Conservation (phyloP, 202 grass and related monocot genomes). For the Hordeum pubiflorum region DNA sequence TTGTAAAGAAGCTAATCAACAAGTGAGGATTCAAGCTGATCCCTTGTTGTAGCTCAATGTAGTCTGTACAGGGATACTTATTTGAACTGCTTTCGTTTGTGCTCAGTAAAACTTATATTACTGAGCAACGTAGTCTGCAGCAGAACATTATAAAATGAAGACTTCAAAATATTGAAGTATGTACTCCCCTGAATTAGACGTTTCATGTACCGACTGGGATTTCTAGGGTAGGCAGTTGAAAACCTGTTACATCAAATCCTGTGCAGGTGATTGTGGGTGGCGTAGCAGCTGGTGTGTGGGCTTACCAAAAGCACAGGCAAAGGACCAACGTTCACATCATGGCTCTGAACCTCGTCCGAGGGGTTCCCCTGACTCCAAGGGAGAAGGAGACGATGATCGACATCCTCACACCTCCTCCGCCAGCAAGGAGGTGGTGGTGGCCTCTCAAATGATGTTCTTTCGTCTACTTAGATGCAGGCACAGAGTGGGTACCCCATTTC, state of each 20-base stretch:
- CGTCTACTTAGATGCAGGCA: neutral
- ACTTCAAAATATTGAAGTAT: neutral
- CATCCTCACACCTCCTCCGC: conserved; percentile 54
- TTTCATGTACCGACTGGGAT: no score
- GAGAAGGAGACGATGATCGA: conserved; percentile 80
- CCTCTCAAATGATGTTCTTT: conserved; percentile 27
- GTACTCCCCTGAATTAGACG: neutral
- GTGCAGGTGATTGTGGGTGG: conserved; percentile 65
- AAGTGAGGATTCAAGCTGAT: neutral
- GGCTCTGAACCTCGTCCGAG: conserved; percentile 73
- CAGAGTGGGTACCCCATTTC: neutral
- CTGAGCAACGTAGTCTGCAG: neutral
- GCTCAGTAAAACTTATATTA: neutral
- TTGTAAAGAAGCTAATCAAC: neutral
- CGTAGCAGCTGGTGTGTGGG: conserved; percentile 57
- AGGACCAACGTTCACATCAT: conserved; percentile 80
- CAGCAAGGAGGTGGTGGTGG: conserved; percentile 49
- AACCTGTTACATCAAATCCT: neutral
- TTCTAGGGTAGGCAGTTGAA: neutral
- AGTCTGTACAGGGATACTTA: neutral
- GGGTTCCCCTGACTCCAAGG: conserved; percentile 60
- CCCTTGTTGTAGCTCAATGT: neutral
- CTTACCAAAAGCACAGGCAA: conserved; percentile 67
- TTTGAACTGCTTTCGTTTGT: neutral
- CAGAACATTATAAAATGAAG: neutral